Evolutionary conservation across 352 stramenopile species (phyloP).

Genomic region (Phytophthora kernoviae): DNA sequence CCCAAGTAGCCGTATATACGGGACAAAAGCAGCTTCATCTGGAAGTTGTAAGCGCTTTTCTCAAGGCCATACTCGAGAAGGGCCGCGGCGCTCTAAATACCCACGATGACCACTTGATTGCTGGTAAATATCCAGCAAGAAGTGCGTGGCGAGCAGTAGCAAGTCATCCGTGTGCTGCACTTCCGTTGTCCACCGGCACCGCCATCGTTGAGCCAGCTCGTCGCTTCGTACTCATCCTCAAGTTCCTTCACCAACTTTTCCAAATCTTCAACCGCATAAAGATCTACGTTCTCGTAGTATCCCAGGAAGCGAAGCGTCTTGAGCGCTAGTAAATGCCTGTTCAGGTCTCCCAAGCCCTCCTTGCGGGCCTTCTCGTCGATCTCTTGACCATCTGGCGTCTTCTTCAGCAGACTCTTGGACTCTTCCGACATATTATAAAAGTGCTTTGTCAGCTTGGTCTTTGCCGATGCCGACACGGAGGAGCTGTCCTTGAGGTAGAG

Average conservation of each 20-base stretch:
- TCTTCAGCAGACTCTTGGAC: conserved; percentile 21
- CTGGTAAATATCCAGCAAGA: conserved; percentile 75
- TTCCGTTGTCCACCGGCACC: conserved; percentile 79
- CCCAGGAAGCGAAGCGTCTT: conserved; percentile 79
- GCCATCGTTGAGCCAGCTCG: conserved; percentile 74
- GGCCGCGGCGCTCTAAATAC: conserved; percentile 54
- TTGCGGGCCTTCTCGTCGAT: conserved; percentile 43
- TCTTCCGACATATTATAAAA: conserved; percentile 44
- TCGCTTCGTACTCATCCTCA: conserved; percentile 70
- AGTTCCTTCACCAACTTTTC: conserved; percentile 48
- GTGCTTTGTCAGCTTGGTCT: conserved; percentile 39
- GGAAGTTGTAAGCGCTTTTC: conserved; percentile 89
- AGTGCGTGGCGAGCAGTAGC: conserved; percentile 72
- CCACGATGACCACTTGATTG: conserved; percentile 32
- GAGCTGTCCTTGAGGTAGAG: conserved; percentile 44
- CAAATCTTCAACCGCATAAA: conserved; percentile 42
- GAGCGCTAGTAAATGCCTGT: conserved; percentile 61
- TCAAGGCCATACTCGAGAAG: conserved; percentile 78
- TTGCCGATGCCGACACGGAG: conserved; percentile 39
- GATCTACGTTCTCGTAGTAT: conserved; percentile 42
- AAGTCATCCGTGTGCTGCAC: conserved; percentile 87
- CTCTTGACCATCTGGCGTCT: conserved; percentile 18
- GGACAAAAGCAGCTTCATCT: conserved; percentile 89
- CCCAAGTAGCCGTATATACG: conserved; percentile 80
- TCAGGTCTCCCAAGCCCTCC: conserved; percentile 50